These are phyloP conservation scores for Aspergillus taichungensis DNA, from an alignment of 495 filamentous ascomycete genomes.

Conservation along the genomic window DNA sequence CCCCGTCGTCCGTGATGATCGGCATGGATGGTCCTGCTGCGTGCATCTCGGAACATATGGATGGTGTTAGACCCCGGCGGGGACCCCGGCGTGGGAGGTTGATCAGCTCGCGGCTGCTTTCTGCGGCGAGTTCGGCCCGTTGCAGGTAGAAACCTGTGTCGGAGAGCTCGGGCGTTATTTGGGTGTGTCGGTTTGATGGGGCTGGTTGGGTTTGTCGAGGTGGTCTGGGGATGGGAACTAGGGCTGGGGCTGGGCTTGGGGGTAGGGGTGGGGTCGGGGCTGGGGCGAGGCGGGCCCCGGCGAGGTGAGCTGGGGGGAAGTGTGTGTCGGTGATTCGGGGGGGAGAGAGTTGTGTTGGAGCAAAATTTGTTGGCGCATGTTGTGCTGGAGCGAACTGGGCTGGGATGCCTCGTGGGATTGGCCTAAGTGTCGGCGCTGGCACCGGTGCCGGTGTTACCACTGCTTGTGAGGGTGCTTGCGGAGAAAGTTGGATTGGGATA, in stretches of 20 bases:
- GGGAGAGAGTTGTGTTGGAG: not conserved
- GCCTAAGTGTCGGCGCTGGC: not conserved
- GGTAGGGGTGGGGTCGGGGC: not conserved
- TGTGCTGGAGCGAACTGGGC: not conserved
- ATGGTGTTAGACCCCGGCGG: not conserved
- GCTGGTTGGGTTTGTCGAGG: not conserved
- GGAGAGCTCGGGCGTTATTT: slow-evolving; percentile 18
- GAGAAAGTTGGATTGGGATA: not conserved
- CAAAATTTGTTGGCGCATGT: too few relatives aligned
- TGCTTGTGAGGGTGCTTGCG: too few relatives aligned
- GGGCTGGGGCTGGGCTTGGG: not conserved
- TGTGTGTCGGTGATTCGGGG: not conserved
- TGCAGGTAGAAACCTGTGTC: slow-evolving; percentile 25
- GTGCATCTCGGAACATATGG: not conserved
- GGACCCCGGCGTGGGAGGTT: slow-evolving; percentile 13
- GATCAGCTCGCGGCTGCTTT: slow-evolving; percentile 25
- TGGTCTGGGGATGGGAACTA: not conserved
- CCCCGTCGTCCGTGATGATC: slow-evolving; percentile 21
- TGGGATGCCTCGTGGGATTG: not conserved
- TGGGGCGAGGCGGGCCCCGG: not conserved
- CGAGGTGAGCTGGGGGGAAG: not conserved
- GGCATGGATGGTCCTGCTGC: not conserved
- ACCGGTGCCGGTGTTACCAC: too few relatives aligned
- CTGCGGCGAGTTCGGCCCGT: slow-evolving; percentile 21
- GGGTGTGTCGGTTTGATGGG: not conserved